Percentiles rank a stretch among this genome's conserved stretches.
These are phyloP conservation scores for Rhizophagus clarus DNA, from an alignment of 192 early-diverging fungal genomes.

Conservation along the genomic window DNA sequence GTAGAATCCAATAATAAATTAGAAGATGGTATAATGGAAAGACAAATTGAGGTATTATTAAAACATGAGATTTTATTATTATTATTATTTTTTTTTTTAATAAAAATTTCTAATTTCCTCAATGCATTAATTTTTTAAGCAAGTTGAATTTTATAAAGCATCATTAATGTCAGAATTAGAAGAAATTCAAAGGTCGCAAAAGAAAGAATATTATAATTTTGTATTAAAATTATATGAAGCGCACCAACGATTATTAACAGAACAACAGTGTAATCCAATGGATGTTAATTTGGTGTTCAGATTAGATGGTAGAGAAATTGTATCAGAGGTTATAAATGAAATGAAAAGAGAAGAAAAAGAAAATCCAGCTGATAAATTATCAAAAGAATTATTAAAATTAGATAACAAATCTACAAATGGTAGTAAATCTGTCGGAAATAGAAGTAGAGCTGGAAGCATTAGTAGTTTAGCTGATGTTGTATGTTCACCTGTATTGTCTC, in stretches of 20 bases:
- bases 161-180: constrained; percentile 53
- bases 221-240: constrained; percentile 48
- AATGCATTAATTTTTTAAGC: constrained; percentile 20
- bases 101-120: background rate
- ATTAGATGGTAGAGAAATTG: constrained; percentile 57
- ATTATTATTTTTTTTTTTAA: background rate
- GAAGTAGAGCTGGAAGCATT: background rate
- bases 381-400: background rate
- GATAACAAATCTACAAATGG: background rate
- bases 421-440: constrained; percentile 14
- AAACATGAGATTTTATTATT: background rate
- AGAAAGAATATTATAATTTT: constrained; percentile 59
- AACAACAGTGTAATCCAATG: background rate
- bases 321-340: constrained; percentile 45
- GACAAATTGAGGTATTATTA: background rate
- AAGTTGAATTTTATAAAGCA: constrained; percentile 51
- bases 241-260: background rate
- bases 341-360: constrained; percentile 34
- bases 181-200: constrained; percentile 49
- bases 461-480: background rate
- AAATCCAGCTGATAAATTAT: background rate
- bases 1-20: background rate
- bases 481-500: background rate
- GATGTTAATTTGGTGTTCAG: background rate
- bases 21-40: background rate